Evolutionary conservation across 2,329 filamentous ascomycete genomes (phyloP).

Genomic region (Pseudogymnoascus sp.): DNA sequence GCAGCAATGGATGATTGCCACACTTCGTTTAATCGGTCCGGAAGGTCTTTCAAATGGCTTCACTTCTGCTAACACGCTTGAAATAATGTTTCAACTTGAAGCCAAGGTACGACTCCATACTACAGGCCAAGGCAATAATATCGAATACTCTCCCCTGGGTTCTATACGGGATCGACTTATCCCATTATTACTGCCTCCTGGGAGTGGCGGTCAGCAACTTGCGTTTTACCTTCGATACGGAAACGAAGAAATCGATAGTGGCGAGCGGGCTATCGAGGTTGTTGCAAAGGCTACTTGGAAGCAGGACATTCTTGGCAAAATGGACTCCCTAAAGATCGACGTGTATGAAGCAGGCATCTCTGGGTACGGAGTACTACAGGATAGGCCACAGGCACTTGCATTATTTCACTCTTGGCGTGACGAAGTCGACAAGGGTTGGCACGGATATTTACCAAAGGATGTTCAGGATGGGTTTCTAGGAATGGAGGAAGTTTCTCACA

Average conservation of each 20-base stretch:
- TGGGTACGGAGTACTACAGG: not conserved
- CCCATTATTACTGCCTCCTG: constrained; percentile 15
- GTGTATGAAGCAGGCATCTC: constrained; percentile 12
- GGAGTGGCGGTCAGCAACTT: constrained; percentile 9
- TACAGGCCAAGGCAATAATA: not conserved
- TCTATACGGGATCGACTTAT: constrained; percentile 14
- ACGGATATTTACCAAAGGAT: constrained; percentile 15
- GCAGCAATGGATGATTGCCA: constrained; percentile 15
- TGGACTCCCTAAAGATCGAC: constrained; percentile 14
- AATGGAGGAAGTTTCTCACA: not conserved
- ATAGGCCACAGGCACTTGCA: constrained; percentile 8
- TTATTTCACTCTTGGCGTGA: constrained; percentile 17
- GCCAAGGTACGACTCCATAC: not conserved
- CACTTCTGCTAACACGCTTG: constrained; percentile 14
- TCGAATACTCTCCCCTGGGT: constrained; percentile 10
- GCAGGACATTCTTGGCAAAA: constrained; percentile 8
- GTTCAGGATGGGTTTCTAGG: constrained; percentile 12
- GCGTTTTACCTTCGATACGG: constrained; percentile 16
- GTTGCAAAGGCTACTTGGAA: constrained; percentile 17
- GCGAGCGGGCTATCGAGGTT: constrained; percentile 14
- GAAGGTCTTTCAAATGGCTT: constrained; percentile 16
- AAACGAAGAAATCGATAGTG: not conserved
- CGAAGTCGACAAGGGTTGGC: constrained; percentile 17
- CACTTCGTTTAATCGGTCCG: constrained; percentile 14
- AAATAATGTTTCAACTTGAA: constrained; percentile 15